Evolutionary conservation across 148 eudicot species (phyloP).

Genomic region (Vaccinium corymbosum): DNA sequence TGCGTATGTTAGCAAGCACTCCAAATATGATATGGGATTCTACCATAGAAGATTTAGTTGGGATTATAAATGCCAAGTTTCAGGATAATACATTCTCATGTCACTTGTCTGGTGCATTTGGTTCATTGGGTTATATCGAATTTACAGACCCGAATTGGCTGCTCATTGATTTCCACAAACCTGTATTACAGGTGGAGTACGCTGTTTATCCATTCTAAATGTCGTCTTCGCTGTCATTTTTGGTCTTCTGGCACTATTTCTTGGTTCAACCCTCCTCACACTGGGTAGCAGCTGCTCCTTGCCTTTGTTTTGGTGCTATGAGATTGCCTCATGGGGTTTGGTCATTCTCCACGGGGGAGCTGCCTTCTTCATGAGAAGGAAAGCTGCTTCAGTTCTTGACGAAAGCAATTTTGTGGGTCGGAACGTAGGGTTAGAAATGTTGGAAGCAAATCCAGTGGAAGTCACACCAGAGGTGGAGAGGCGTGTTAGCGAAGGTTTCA

Average conservation of each 20-base stretch:
- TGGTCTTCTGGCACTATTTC: slow-evolving; percentile 76
- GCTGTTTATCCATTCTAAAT: slow-evolving; percentile 82
- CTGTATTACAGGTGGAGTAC: slow-evolving; percentile 70
- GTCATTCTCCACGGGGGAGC: slow-evolving; percentile 67
- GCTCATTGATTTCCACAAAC: neutral
- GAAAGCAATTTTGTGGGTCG: slow-evolving; percentile 51
- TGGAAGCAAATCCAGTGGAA: slow-evolving; percentile 61
- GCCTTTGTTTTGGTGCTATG: slow-evolving; percentile 95
- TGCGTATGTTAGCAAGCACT: neutral
- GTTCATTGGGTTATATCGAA: neutral
- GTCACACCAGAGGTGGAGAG: slow-evolving; percentile 79
- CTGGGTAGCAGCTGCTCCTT: slow-evolving; percentile 77
- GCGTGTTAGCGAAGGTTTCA: slow-evolving; percentile 83
- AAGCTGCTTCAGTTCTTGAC: slow-evolving; percentile 61
- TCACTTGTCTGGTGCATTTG: neutral
- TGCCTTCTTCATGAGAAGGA: slow-evolving; percentile 64
- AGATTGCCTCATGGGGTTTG: slow-evolving; percentile 78
- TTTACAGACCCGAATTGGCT: neutral
- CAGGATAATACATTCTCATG: neutral
- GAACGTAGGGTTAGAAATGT: slow-evolving; percentile 75
- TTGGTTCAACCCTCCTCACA: slow-evolving; percentile 82
- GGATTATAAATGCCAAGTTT: neutral
- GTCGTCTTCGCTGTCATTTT: slow-evolving; percentile 53
- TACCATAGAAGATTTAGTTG: neutral
- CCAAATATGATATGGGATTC: neutral